Evolutionary conservation across 495 filamentous ascomycete species (phyloP).

Genomic region (Aspergillus sclerotioniger): DNA sequence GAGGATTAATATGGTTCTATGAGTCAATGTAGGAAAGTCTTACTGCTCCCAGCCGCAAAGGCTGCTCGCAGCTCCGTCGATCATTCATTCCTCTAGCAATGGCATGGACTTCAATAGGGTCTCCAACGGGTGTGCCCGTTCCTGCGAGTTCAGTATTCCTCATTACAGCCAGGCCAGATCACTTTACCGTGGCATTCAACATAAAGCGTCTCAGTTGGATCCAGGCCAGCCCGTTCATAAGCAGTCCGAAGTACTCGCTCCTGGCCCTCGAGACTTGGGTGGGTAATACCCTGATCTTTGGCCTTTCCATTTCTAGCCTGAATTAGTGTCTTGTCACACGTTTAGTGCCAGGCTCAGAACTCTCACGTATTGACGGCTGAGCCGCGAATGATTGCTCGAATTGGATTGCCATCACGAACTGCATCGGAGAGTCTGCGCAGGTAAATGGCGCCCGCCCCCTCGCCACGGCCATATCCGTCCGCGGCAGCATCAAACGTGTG

Average conservation of each 20-base stretch:
- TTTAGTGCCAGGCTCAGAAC: constrained; percentile 11
- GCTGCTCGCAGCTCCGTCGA: not conserved
- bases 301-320: not conserved
- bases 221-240: constrained; percentile 28
- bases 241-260: constrained; percentile 20
- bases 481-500: constrained; percentile 58
- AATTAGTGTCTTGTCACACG: not conserved
- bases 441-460: constrained; percentile 34
- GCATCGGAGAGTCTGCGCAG: constrained; percentile 31
- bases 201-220: constrained; percentile 18
- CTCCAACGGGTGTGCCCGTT: constrained; percentile 28
- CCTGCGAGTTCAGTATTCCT: no score
- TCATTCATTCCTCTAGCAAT: constrained; percentile 12
- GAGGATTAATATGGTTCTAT: no score
- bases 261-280: constrained; percentile 26
- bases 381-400: constrained; percentile 35
- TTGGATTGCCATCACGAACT: constrained; percentile 29
- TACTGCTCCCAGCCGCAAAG: constrained; percentile 31
- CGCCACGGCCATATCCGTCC: constrained; percentile 61
- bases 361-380: constrained; percentile 28
- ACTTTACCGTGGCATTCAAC: constrained; percentile 37
- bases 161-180: no score
- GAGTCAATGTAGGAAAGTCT: no score
- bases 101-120: constrained; percentile 10
- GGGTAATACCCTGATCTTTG: constrained; percentile 14